Base-by-base conservation (phyloP, 2,329 filamentous ascomycete species). In the Mycocentrospora acerina region DNA sequence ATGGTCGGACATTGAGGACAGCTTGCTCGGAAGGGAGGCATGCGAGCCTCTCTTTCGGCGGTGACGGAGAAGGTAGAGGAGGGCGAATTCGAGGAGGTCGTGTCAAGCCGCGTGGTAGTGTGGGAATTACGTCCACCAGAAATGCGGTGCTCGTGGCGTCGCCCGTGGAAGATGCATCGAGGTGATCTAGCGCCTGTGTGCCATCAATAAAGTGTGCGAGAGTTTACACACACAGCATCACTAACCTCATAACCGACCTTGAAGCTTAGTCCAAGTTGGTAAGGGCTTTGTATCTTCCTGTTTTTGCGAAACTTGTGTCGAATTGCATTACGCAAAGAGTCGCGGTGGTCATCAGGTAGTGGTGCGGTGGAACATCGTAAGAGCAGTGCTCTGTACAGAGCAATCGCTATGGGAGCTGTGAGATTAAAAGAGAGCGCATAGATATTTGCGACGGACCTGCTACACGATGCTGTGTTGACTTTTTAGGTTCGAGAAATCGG, bases 321-420 rank as follows among this genome's bases (percentile, higher is more conserved):
- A 30, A 89, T 70, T 4, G 86, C 68, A 39, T 78, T 73, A 35
- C 71, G 69, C 37, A 88, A 66, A 0, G 80, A 78, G 40, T 74
- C 67, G 40, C 57, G 58, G 13, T 77, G 56, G 31, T 79, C 70
- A 57, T 71, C 54, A 2, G 79, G 75, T 2, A 87, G 67, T 1
- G 75, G 68, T 24, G 85, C 67, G 27, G 66, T 70, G 19, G 70
- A 64, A 42, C 75, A 80, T 66, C 80, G 76, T 46, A 74, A 74
- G 35, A 89, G 69, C 38, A 91, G 78, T 24, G 85, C 81, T 46
- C 83, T 78, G 69, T 85, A 90, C 32, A 91, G 80, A 34, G 86
- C 83, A 47, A 87, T 76, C 59, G 80, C 83, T 84, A 38, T 9
- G 24, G 13, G 6, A 11, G 24, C 7, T 3, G 16, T 43, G 45